Percentiles rank a stretch among this genome's conserved stretches.
These are phyloP conservation scores for Peronosclerospora sorghi DNA, from an alignment of 352 stramenopile genomes.

Conservation along the genomic window DNA sequence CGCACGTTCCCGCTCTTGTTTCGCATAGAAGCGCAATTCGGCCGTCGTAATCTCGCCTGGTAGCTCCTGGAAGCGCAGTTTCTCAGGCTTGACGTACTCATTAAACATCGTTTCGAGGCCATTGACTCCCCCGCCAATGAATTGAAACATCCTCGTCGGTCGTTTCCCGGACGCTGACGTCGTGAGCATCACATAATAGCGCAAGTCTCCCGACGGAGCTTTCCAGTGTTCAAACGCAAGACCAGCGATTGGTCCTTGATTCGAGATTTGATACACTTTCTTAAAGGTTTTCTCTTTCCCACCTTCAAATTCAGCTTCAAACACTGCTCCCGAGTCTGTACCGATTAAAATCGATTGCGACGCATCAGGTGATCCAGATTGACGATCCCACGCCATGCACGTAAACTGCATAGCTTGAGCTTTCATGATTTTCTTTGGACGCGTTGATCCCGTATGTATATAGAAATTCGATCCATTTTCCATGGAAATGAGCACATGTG, in stretches of 20 bases:
- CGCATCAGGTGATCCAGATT: conserved; percentile 44
- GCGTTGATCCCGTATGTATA: conserved; percentile 56
- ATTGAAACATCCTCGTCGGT: conserved; percentile 88
- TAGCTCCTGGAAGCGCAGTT: conserved; percentile 84
- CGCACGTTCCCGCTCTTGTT: conserved; percentile 66
- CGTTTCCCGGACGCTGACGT: conserved; percentile 77
- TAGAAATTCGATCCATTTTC: conserved; percentile 86
- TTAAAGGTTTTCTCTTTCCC: conserved; percentile 81
- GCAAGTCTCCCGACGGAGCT: conserved; percentile 35
- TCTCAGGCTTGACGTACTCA: conserved; percentile 68
- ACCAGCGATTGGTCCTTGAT: conserved; percentile 73
- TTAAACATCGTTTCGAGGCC: conserved; percentile 82
- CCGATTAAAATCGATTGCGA: conserved; percentile 70
- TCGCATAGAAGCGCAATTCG: conserved; percentile 68
- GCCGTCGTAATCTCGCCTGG: conserved; percentile 76
- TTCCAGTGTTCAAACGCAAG: conserved; percentile 79
- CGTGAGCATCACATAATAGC: conserved; percentile 75
- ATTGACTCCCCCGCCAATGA: conserved; percentile 50
- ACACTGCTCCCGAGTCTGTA: conserved; percentile 67
- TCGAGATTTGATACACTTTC: conserved; percentile 84
- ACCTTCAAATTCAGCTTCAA: conserved; percentile 74
- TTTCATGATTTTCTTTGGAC: conserved; percentile 82
- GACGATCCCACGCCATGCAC: conserved; percentile 74
- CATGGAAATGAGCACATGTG: conserved; percentile 77
- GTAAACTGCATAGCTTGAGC: conserved; percentile 65